Evolutionary conservation across 1,139 yeast genomes (phyloP), one percentile per base, ranked within the genome.

Genomic region (Candida sp.): DNA sequence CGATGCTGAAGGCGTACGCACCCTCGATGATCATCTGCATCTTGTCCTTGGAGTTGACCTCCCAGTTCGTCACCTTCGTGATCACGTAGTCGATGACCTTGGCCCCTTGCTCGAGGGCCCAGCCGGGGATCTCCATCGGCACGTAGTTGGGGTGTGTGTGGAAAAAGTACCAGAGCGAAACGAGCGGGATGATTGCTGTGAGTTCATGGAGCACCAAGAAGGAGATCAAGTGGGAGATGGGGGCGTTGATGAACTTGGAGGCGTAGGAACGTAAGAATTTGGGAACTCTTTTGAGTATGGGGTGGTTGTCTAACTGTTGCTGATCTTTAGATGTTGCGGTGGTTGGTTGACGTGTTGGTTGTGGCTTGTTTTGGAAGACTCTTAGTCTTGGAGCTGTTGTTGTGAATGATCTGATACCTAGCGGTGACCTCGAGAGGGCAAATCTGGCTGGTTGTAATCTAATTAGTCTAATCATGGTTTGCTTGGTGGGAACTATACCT

Each of bases 1-100:
- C 94, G 8, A 89, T 70, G 2, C 90, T 92, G 63, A 88, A 93
- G 0, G 98, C 87, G 45, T 90, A 83, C 0, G 97, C 96, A n/a
- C 98, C 98, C 51, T 92, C 93, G 59, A 85, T 71, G 2, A 90
- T 75, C 33, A 88, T 69, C 44, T 71, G 72, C 33, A 88, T 76
- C 59, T 88, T 86, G 33, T 81, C 85, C 50, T 73, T 78, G 37
- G 83, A 62, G 40, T 78, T 68, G 61, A 70, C 66, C 42, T 67
- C 58, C 27, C 66, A 49, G 57, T 73, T 66, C 57, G 78, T 74
- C 52, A 68, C 72, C 26, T 62, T 63, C 28, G 62, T 62, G 60
- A 77, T 52, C 9, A 73, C 75, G 34, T 74, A 73, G 54, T 85
- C 85, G 49, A 88, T 82, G 44, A 85, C 78, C 42, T 77, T 79